Evolutionary conservation across 2,329 filamentous ascomycete species (phyloP), one percentile per base, ranked within the genome.

Genomic region (Monosporascus ibericus): DNA sequence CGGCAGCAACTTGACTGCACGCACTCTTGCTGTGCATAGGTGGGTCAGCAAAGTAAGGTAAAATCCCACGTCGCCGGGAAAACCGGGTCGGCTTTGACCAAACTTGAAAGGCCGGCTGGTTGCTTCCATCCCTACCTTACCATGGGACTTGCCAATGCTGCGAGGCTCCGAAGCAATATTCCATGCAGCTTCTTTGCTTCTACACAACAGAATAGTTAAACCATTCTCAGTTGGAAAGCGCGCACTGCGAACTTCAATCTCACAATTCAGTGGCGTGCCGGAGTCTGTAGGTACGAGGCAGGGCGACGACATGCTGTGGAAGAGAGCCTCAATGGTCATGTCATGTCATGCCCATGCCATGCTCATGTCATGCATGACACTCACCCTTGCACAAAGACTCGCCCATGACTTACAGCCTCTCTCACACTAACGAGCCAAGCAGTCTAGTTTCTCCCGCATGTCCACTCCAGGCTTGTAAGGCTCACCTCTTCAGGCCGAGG

Each of bases 241-340:
- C 14, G 40, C 7, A 44, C n/a, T 20, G 14, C 42, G 24, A 6
- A n/a, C 22, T 18, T 17, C 42, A 27, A 46, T 25, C 42, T 27
- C 42, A 18, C 6, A 46, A 27, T 24, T 15, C 30, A n/a, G 42
- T 46, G 42, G 42, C 42, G 42, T 27, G 22, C 20, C n/a, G 5
- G 4, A 44, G 6, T n/a, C 52, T 55, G 59, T 63, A 60, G 60
- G 59, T 60, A 63, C 60, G 48, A 61, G 56, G 54, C 55, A 58
- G 59, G 58, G 60, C 57, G 56, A 57, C 60, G 52, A 51, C 53
- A 61, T 62, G 55, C 46, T 54, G 58, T 64, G 60, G 52, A 58
- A 60, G 60, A 62, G 60, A 67, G 65, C 62, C 63, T 67, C 64
- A 66, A 57, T 48, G 56, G 54, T 60, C 58, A 62, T 62, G 58